Percentiles rank a stretch among this genome's conserved stretches.
phyloP scores from a whole-genome alignment of 768 basidiomycete species.

The Trametes maxima region DNA sequence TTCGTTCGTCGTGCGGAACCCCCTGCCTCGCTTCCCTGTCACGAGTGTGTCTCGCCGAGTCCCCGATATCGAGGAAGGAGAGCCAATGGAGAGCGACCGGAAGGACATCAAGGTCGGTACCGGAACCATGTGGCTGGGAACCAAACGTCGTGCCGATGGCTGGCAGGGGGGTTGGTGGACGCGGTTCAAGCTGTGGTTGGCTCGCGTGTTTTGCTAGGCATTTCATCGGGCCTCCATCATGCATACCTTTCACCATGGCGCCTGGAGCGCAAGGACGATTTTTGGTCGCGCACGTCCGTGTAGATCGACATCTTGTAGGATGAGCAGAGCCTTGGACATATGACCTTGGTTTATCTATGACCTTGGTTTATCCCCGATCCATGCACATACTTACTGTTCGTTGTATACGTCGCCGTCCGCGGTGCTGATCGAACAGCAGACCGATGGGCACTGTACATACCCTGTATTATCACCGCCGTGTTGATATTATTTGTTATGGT shows the following conservation, averaged over 20 bases:
- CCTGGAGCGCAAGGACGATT: constrained; percentile 16
- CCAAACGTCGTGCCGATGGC: constrained; percentile 56
- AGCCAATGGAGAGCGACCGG: constrained; percentile 53
- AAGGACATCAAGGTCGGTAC: constrained; percentile 74
- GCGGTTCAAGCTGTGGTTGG: constrained; percentile 78
- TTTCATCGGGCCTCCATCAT: neutral
- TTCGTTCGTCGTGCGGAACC: constrained; percentile 65
- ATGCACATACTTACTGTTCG: neutral
- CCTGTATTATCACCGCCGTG: constrained; percentile 20
- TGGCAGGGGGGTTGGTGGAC: constrained; percentile 84
- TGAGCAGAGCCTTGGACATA: constrained; percentile 1
- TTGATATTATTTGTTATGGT: constrained; percentile 24
- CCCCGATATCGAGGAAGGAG: constrained; percentile 72
- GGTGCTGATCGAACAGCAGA: neutral
- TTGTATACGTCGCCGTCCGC: neutral
- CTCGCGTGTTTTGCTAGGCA: constrained; percentile 68
- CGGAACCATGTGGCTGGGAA: constrained; percentile 80
- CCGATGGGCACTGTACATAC: constrained; percentile 16
- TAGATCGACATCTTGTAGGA: constrained; percentile 13
- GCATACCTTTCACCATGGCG: constrained; percentile 2
- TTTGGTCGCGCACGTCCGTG: constrained; percentile 6
- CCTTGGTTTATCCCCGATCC: constrained; percentile 4
- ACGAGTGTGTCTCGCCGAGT: constrained; percentile 37
- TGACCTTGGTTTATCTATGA: constrained; percentile 8
- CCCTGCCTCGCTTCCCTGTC: constrained; percentile 72